Base-by-base conservation (phyloP, 169 alveolate species). In the Eimeria nieschulzi region DNA sequence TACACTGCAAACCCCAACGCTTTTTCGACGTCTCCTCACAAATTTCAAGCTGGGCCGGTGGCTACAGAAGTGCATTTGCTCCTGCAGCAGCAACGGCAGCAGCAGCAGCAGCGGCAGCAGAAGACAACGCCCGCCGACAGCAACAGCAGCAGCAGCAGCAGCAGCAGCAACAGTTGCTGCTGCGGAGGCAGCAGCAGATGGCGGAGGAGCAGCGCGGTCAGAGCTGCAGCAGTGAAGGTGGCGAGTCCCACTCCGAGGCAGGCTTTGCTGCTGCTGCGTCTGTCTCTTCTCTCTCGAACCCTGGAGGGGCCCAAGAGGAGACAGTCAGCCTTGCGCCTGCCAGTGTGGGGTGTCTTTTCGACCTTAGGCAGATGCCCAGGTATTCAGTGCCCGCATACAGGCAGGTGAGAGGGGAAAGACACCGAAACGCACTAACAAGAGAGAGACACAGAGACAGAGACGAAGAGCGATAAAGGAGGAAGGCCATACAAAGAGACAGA, bases 291-390 rank as follows among this genome's bases (percentile, higher is more conserved):
- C 26, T 66, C 1, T 66, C 75, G 7, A 51, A 66, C 21, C 15
- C n/a, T 17, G 75, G 33, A 21, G 75, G 39, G 9, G 75, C n/a
- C 46, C 39, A 66, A n/a, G 75, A n/a, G 6, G 39, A 66, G 21
- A 66, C 75, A 66, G 33, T 9, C n/a, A 21, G 75, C n/a, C 75
- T 66, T 15, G 33, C 46, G 13, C 39, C 21, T 19, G 33, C 75
- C 1, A 66, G 39, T 21, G 21, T 19, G 15, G 75, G 75, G 21
- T 17, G 15, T 12, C 75, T 66, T 2, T 83, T 66, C 91, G 91
- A 84, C 59, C 26, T 64, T n/a, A 39, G 91, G 64, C 91, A 84
- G 68, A 17, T 84, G 53, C 91, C 91, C 68, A 33, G 72, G 46
- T 84, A 54, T 33, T 13, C 33, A 10, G 51, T 17, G 54, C 66